Evolutionary conservation across 257 asterid species (phyloP), one percentile per base, ranked within the genome.

Genomic region (Petunia axillaris): DNA sequence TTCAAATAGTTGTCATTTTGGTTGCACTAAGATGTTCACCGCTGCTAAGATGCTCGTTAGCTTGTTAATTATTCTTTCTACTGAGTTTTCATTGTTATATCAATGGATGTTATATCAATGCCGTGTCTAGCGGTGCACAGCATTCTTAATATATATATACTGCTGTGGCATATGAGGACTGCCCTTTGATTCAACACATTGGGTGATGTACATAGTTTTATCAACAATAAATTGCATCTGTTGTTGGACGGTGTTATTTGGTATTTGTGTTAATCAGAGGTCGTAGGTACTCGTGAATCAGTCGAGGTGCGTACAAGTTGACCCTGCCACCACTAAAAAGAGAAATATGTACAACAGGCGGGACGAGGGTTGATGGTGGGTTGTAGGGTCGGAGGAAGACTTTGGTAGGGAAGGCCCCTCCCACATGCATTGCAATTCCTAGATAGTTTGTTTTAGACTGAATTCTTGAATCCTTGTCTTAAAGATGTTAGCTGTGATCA

Each of bases 171-270:
- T 66, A 14, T 40, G 52, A 66, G 75, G 15, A 66, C 7, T 15
- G 75, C 53, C 43, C 75, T 66, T 66, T 66, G 35, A 65, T 65
- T 40, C 74, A 65, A 40, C 50, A 46, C 41, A 65, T 14, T 65
- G 15, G 54, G 75, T 67, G 38, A 67, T 43, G 53, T 13, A 40
- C 74, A 40, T 41, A 66, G 48, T 14, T 15, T 66, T 14, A 66
- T 40, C 37, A 39, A 6, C 53, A 2, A 25, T 25, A 25, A 25
- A 25, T 25, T 25, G 25, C 25, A 25, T 25, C 25, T 25, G 25
- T 25, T 25, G 25, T 25, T 25, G 25, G 25, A 25, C 25, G 25
- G 25, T 25, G 25, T 25, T 25, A 25, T 25, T 25, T 25, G 25
- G 25, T 25, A 25, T 25, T 25, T 25, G 25, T 25, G 25, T 25